Evolutionary conservation across 345 rosid genomes (phyloP).

Genomic region (Crucihimalaya himalaica): DNA sequence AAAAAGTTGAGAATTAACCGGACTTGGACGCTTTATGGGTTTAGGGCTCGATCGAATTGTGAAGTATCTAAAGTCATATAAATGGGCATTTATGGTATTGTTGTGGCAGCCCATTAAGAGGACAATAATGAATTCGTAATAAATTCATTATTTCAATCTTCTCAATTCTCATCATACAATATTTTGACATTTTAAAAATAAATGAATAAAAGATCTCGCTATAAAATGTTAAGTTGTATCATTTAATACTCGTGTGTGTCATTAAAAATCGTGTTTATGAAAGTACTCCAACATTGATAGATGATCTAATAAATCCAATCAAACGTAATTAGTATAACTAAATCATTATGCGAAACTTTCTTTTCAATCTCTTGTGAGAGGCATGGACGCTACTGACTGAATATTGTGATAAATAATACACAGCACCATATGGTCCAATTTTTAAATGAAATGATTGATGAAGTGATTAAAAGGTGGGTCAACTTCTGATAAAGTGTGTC

Average conservation of each 20-base stretch:
- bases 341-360: background rate
- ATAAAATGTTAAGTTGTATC: too few relatives aligned
- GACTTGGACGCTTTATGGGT: constrained; percentile 7
- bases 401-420: background rate
- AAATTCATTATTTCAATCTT: background rate
- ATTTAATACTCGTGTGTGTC: background rate
- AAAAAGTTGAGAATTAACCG: background rate
- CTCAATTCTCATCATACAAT: background rate
- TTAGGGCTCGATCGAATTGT: constrained; percentile 4
- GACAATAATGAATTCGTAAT: background rate
- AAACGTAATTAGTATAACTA: background rate
- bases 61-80: background rate
- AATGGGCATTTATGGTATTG: background rate
- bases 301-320: background rate
- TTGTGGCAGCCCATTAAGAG: background rate
- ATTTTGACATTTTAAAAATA: too few relatives aligned
- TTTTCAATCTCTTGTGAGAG: background rate
- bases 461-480: constrained; percentile 12
- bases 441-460: constrained; percentile 27
- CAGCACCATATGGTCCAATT: constrained; percentile 22
- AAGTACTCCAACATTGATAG: background rate
- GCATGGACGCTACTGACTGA: background rate
- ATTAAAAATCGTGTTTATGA: background rate
- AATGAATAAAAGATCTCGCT: too few relatives aligned
- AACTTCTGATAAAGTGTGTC: constrained; percentile 26